Percentiles rank a stretch among this genome's conserved stretches.
Conservation (phyloP, 805 yeast genomes). For the Metschnikowia reukaufii region DNA sequence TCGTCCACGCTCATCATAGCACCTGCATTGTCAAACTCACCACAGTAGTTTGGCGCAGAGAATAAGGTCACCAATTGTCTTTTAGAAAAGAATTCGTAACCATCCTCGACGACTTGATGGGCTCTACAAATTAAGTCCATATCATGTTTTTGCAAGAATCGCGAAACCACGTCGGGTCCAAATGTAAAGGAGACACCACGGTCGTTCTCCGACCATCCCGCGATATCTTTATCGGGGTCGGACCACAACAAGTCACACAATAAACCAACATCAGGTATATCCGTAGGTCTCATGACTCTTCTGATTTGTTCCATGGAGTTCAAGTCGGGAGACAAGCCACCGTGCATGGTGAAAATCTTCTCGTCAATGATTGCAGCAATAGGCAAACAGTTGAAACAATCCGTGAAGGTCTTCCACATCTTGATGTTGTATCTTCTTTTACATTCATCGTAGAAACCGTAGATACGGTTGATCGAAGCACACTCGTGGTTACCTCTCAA, state of each 20-base stretch:
- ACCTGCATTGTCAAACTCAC: constrained; percentile 98
- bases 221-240: constrained; percentile 97
- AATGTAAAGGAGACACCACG: constrained; percentile 99
- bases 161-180: constrained; percentile 98
- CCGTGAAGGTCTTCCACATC: constrained; percentile 98
- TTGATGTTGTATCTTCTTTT: constrained; percentile 97
- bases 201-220: constrained; percentile 99
- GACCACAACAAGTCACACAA: constrained; percentile 97
- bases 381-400: constrained; percentile 97
- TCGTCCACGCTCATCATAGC: constrained; percentile 99
- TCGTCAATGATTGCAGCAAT: constrained; percentile 98
- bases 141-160: constrained; percentile 95
- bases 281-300: constrained; percentile 99
- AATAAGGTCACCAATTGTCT: constrained; percentile 94
- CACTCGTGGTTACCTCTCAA: constrained; percentile 98
- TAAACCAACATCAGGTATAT: constrained; percentile 96
- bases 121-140: constrained; percentile 98
- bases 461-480: constrained; percentile 96
- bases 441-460: constrained; percentile 98
- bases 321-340: constrained; percentile 95
- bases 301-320: constrained; percentile 98
- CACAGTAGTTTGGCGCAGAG: constrained; percentile 98
- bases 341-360: constrained; percentile 98
- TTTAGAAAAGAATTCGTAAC: constrained; percentile 94
- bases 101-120: constrained; percentile 99